Base-by-base conservation (phyloP, 352 stramenopile species). In the Pythium guiyangense region DNA sequence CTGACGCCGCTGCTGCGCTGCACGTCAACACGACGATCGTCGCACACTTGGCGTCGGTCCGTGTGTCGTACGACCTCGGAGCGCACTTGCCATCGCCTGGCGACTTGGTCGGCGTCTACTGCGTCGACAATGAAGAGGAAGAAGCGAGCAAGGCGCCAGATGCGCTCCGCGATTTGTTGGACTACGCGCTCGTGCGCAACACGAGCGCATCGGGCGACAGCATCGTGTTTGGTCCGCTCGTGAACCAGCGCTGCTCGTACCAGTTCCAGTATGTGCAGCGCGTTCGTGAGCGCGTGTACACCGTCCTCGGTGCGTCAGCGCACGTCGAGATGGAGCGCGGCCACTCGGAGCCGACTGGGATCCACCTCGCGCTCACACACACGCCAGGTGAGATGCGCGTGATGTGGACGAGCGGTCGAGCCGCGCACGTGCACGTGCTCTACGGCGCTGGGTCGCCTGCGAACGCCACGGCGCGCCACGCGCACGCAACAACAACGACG, bases 211-310 rank as follows among this genome's bases (percentile, higher is more conserved):
- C n/a, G 1, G 10, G 2, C 35, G 60, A 35, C 52, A 59, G 44
- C 8, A 49, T 79, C 35, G 63, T 57, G 4, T 60, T 82, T 55
- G 72, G 72, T 1, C 72, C 72, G 46, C 64, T 82, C 35, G 57
- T 79, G 45, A 82, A 82, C 59, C 74, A 75, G 69, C 69, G 72
- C 26, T 79, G 72, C 58, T 51, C 69, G 51, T 79, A 73, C 42
- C 69, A 79, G 57, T 77, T 82, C 43, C 67, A 44, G 3, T 77
- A 70, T 60, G 8, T 72, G 44, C 54, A 15, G 17, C 6, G 1
- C 8, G 11, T 39, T 27, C 10, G 4, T 14, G 43, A 37, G 49
- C 45, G n/a, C 17, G 31, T 40, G 14, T 60, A 49, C 46, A 22
- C 46, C 25, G 15, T 48, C 25, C 29, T 22, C 6, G 54, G 54